These are phyloP conservation scores for Phytopythium sindhum DNA, from an alignment of 352 stramenopile genomes.

Conservation along the genomic window DNA sequence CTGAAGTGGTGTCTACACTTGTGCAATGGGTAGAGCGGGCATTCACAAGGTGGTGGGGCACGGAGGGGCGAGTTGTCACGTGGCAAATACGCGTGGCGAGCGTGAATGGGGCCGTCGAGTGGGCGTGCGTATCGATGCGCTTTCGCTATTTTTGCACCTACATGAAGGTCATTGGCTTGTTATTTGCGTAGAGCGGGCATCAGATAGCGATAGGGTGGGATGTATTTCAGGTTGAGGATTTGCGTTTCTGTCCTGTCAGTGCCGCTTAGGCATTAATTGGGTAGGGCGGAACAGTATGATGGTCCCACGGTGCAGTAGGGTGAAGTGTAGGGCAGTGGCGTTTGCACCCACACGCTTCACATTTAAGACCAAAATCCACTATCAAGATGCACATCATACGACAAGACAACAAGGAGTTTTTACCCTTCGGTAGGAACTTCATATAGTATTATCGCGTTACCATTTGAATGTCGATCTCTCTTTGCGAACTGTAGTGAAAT, in stretches of 20 bases:
- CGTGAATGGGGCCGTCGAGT: conserved; percentile 1
- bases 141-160: neutral
- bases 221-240: too few relatives aligned
- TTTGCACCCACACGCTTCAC: neutral
- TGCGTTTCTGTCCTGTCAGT: too few relatives aligned
- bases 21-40: neutral
- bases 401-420: neutral
- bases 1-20: neutral
- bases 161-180: neutral
- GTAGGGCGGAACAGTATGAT: neutral
- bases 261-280: too few relatives aligned
- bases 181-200: neutral
- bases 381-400: neutral
- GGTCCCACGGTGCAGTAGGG: neutral
- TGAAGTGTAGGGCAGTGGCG: neutral
- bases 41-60: neutral
- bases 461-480: too few relatives aligned
- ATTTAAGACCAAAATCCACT: neutral
- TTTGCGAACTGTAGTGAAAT: too few relatives aligned
- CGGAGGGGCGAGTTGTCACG: neutral
- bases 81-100: neutral
- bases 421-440: neutral
- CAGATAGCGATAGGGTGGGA: too few relatives aligned
- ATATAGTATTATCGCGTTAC: too few relatives aligned
- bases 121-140: too few relatives aligned